These are phyloP conservation scores for Trichoderma sp. DNA, from an alignment of 2,329 filamentous ascomycete genomes.

Conservation along the genomic window DNA sequence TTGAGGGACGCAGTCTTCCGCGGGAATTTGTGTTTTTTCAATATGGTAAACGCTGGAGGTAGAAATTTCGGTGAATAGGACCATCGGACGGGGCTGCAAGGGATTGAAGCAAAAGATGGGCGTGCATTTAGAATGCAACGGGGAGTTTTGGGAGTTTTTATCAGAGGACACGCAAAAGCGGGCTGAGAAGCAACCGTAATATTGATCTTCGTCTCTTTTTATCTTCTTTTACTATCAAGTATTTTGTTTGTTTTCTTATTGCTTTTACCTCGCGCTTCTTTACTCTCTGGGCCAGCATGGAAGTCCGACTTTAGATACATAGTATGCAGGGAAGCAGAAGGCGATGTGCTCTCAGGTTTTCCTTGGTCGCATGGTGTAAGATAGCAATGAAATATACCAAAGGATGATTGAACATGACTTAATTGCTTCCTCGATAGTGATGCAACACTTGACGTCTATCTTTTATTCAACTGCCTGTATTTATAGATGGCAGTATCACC, in stretches of 20 bases:
- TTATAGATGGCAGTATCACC: no score
- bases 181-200: not conserved
- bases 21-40: not conserved
- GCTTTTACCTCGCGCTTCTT: not conserved
- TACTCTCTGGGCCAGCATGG: not conserved
- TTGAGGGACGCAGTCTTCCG: not conserved
- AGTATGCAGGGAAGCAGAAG: not conserved
- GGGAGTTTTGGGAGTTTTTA: slow-evolving; percentile 11
- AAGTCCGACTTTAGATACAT: not conserved
- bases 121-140: not conserved
- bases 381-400: not conserved
- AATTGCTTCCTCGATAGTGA: not conserved
- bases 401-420: not conserved
- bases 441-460: not conserved
- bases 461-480: not conserved
- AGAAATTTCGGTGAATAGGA: not conserved
- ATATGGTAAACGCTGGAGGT: not conserved
- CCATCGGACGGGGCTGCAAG: not conserved
- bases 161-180: not conserved
- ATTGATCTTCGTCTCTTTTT: not conserved
- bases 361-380: not conserved
- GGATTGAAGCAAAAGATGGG: not conserved
- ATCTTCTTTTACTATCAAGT: not conserved
- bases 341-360: not conserved
- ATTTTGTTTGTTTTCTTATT: not conserved